Evolutionary conservation across 495 filamentous ascomycete species (phyloP).

Genomic region (Amniculicola lignicola): DNA sequence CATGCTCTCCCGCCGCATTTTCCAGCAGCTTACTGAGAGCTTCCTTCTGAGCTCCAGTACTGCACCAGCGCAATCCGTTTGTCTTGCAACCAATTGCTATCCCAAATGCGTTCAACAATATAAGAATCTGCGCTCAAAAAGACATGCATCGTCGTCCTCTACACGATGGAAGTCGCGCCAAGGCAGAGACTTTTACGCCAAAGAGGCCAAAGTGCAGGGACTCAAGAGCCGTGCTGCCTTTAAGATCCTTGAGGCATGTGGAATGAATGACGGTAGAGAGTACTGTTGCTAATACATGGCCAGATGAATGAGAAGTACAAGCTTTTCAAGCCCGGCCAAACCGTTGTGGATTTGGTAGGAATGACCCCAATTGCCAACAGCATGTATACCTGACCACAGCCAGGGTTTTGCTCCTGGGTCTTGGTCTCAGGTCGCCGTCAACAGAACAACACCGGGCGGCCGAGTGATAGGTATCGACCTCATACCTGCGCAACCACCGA

Average conservation of each 20-base stretch:
- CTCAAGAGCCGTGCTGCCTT: slow-evolving; percentile 89
- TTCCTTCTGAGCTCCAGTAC: slow-evolving; percentile 16
- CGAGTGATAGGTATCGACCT: slow-evolving; percentile 88
- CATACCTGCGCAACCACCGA: slow-evolving; percentile 84
- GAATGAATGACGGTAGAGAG: neutral
- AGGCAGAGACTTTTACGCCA: slow-evolving; percentile 63
- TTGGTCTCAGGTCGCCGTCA: slow-evolving; percentile 94
- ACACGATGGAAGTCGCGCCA: slow-evolving; percentile 81
- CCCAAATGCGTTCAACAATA: no score
- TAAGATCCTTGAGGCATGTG: slow-evolving; percentile 73
- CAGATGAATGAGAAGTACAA: slow-evolving; percentile 77
- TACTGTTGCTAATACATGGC: slow-evolving; percentile 7
- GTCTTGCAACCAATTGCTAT: slow-evolving; percentile 13
- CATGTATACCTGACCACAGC: neutral
- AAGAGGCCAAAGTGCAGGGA: slow-evolving; percentile 67
- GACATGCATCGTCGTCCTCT: slow-evolving; percentile 53
- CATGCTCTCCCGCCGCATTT: slow-evolving; percentile 37
- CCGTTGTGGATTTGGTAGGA: slow-evolving; percentile 79
- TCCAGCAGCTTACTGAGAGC: slow-evolving; percentile 33
- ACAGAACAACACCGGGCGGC: slow-evolving; percentile 69
- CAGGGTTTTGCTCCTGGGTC: slow-evolving; percentile 93
- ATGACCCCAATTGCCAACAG: neutral
- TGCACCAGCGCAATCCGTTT: neutral
- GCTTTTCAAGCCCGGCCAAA: slow-evolving; percentile 74
- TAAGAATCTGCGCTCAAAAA: no score